Evolutionary conservation across 2,329 filamentous ascomycete genomes (phyloP), one percentile per base, ranked within the genome.

Genomic region (Scopulariopsis brevicaulis): DNA sequence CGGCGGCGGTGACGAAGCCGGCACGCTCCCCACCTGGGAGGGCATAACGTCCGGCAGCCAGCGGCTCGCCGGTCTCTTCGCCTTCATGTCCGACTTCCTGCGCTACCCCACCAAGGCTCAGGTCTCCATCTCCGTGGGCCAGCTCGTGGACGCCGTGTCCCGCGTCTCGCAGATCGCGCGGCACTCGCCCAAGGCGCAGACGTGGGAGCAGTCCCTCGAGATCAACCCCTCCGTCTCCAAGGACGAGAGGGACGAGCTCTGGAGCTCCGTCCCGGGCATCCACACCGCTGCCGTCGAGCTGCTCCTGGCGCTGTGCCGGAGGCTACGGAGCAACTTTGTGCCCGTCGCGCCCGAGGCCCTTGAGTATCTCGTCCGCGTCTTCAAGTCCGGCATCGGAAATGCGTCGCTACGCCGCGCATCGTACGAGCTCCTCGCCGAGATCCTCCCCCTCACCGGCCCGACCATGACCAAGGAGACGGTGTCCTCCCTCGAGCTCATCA

Each of bases 211-310:
- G 62, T 76, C 74, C 1, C 71, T 83, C n/a, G 81, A 85, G 60
- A 76, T 85, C 60, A 92, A 91, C 64, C 77, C 84, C 8, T 86
- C 89, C 61, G 82, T 94, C 61, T 80, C 84, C 35, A 82, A 87
- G 60, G 89, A 95, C 55, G 93, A 96, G 70, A 86, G 86, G 60
- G 90, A 96, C 57, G 82, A 85, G 52, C 77, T 96, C 3, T 92
- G 88, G 82, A 74, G 80, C 53, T 76, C 82, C 20, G 77, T 96
- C 12, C 89, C 92, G 4, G 77, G 80, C 11, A 81, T 96, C 46
- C 90, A 96, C 65, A 71, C 84, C 15, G 83, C 87, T 15, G 80
- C 83, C n/a, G 73, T 96, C 57, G 71, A 80, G 24, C 71, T 96
- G 1, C 71, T 89, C 24, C 69, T 76, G 10, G 70, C 74, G 12